phyloP scores from a whole-genome alignment of 768 basidiomycete genomes.

The Leccinum uliginosum region DNA sequence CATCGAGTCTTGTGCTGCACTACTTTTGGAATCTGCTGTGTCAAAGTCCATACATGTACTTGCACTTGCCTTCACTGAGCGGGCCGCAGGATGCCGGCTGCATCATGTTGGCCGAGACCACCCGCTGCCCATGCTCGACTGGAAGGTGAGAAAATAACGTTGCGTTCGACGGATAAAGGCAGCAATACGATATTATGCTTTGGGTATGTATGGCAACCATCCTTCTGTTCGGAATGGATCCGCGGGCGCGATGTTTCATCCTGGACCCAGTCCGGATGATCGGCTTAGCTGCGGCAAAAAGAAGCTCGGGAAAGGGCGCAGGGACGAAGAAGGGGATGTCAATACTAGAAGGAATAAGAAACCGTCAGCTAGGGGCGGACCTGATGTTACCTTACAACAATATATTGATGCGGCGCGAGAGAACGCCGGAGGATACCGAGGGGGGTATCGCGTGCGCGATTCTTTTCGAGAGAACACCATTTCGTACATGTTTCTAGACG shows the following conservation, averaged over 20 bases:
- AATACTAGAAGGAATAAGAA: conserved; percentile 11
- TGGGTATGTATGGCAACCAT: conserved; percentile 17
- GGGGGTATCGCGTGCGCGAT: not conserved
- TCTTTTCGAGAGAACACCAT: not conserved
- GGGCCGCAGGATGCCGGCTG: conserved; percentile 3
- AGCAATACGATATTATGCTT: not conserved
- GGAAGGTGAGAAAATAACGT: conserved; percentile 14
- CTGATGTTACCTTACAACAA: conserved; percentile 6
- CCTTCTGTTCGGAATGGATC: conserved; percentile 19
- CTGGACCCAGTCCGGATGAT: conserved; percentile 10
- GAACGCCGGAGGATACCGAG: conserved; percentile 22
- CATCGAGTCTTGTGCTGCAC: conserved; percentile 19
- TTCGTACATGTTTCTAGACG: not conserved
- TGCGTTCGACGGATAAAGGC: conserved; percentile 7
- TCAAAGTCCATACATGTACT: not conserved
- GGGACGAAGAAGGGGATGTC: conserved; percentile 11
- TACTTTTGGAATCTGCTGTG: not conserved
- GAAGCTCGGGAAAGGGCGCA: conserved; percentile 18
- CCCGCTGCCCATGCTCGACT: conserved; percentile 9
- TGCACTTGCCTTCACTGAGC: not conserved
- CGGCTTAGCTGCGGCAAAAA: conserved; percentile 23
- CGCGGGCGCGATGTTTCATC: conserved; percentile 24
- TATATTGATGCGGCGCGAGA: conserved; percentile 12
- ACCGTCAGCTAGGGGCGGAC: conserved; percentile 1
- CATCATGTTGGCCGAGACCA: conserved; percentile 6